Percentiles rank a stretch among this genome's conserved stretches.
These are phyloP conservation scores for Arthrobotrys pseudoclavata DNA, from an alignment of 2,329 filamentous ascomycete species.

Conservation along the genomic window DNA sequence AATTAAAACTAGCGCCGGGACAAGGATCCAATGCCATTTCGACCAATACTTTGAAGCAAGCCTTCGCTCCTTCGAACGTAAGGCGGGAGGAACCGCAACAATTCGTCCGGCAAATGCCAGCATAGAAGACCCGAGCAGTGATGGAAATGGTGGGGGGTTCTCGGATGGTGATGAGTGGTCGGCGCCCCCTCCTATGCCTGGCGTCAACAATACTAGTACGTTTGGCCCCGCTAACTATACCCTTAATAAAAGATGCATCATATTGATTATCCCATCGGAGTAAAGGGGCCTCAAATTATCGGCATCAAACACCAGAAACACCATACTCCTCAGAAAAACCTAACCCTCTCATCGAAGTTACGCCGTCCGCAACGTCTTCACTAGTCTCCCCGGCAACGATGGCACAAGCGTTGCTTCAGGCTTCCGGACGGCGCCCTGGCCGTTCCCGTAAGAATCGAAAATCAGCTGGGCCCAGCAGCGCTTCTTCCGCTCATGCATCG, in stretches of 20 bases:
- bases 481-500: slow-evolving; percentile 74
- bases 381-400: slow-evolving; percentile 64
- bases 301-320: slow-evolving; percentile 5
- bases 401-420: slow-evolving; percentile 72
- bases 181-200: slow-evolving; percentile 51
- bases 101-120: not conserved
- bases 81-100: slow-evolving; percentile 64
- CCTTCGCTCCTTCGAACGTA: slow-evolving; percentile 81
- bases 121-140: slow-evolving; percentile 1
- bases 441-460: slow-evolving; percentile 69
- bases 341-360: slow-evolving; percentile 14
- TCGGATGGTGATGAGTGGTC: slow-evolving; percentile 47
- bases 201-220: slow-evolving; percentile 30
- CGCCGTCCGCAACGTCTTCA: slow-evolving; percentile 75
- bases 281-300: slow-evolving; percentile 3
- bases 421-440: slow-evolving; percentile 69
- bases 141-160: slow-evolving; percentile 6
- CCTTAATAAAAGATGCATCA: not conserved
- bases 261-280: slow-evolving; percentile 6
- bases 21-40: slow-evolving; percentile 84
- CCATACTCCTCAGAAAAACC: slow-evolving; percentile 2
- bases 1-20: slow-evolving; percentile 83
- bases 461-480: slow-evolving; percentile 73
- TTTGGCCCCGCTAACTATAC: not conserved
- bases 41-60: slow-evolving; percentile 96